A percentile compares a stretch with the other conserved stretches of the same genome.
These are phyloP conservation scores for Mycena galopus DNA, from an alignment of 768 basidiomycete genomes.

Conservation along the genomic window DNA sequence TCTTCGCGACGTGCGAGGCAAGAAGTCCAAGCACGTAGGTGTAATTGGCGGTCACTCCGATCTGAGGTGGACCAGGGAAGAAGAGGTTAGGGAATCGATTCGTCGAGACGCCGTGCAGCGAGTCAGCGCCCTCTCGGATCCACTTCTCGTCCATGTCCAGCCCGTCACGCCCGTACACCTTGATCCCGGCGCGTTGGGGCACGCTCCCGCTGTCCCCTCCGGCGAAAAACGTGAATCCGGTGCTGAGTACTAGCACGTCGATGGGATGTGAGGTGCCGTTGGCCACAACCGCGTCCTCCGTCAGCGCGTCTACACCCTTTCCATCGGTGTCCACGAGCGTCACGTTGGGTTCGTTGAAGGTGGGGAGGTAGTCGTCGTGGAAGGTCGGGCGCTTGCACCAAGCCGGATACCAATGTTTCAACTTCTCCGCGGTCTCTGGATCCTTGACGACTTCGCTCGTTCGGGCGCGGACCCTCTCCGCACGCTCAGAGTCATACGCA, in stretches of 20 bases:
- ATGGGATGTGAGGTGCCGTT: conserved; percentile 23
- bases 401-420: conserved; percentile 34
- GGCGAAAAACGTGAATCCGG: conserved; percentile 9
- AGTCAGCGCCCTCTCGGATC: conserved; percentile 4
- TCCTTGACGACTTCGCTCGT: conserved; percentile 28
- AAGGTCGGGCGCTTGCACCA: conserved; percentile 40
- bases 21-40: conserved; percentile 4
- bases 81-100: conserved; percentile 37
- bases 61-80: conserved; percentile 19
- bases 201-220: conserved; percentile 9
- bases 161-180: conserved; percentile 18
- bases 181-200: not conserved
- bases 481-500: conserved; percentile 9
- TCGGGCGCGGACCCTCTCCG: conserved; percentile 10
- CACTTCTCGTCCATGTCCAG: conserved; percentile 27
- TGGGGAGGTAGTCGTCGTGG: conserved; percentile 38
- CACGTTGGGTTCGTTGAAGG: conserved; percentile 35
- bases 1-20: conserved; percentile 19
- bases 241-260: conserved; percentile 30
- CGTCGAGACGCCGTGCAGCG: conserved; percentile 33
- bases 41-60: conserved; percentile 21
- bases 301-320: conserved; percentile 23
- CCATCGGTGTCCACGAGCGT: conserved; percentile 38
- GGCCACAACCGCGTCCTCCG: conserved; percentile 7
- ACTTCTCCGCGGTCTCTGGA: conserved; percentile 16